Base-by-base conservation (phyloP, 2,329 filamentous ascomycete species). In the Hypoxylon sp. region DNA sequence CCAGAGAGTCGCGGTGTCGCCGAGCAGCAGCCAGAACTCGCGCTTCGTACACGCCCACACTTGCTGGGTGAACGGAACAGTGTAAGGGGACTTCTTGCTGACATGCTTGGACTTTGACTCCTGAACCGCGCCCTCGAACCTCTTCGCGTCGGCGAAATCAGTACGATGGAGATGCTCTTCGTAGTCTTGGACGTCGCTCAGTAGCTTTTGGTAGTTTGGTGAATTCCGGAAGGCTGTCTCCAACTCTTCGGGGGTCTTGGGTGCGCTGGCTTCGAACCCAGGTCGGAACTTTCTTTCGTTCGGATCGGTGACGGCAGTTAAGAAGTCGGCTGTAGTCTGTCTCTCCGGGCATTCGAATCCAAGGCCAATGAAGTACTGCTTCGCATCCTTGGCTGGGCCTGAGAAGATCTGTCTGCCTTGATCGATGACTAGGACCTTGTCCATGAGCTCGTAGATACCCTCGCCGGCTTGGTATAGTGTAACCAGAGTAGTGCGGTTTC, bases 391-490 rank as follows among this genome's bases (percentile, higher is more conserved):
- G 1, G 80, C 80, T 1, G 76, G 77, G 2, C 88, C 88, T 47
- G 86, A 90, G 71, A 81, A 91, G 38, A 68, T 62, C 52, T 73
- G 65, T 1, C 84, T 82, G 1, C 89, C 89, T 38, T 82, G 75
- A 59, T 92, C 87, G 43, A 93, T 89, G 13, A 92, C 82, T 40
- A 92, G 69, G 2, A 92, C 89, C 70, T 92, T 92, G 67, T 94
- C 89, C 80, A 92, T 89, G 21, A 72, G 57, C 36, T 72, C 67
- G 27, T 76, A 76, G 42, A 77, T 76, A 2, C 69, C 73, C 51
- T 77, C 72, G 5, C 74, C 72, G 0, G 71, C 72, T 52, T 76
- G 73, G 40, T 78, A 78, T 0, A 76, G 63, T 1, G 71, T 75
- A 1, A 74, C 73, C 1, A 76, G 59, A 0, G 74, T 76, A 2